Base-by-base conservation (phyloP, 2,329 filamentous ascomycete species). In the Stachybotrys elegans region DNA sequence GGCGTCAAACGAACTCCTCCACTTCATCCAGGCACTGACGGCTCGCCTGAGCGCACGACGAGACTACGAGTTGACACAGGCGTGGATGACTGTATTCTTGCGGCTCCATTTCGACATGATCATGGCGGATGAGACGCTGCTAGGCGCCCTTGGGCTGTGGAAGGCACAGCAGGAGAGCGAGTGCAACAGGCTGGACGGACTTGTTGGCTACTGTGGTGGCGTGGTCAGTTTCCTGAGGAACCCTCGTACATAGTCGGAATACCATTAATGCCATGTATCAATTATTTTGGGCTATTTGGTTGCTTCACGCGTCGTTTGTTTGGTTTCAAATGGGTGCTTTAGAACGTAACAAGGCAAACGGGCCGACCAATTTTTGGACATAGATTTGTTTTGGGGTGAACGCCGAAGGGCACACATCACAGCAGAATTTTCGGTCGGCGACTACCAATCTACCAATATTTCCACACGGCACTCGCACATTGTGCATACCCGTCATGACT, bases 21-120 rank as follows among this genome's bases (percentile, higher is more conserved):
- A 82, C 43, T 98, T 98, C 59, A 83, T 97, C 42, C 66, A 71
- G n/a, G 90, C 90, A 2, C 67, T 98, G 44, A 94, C 88, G 0
- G 74, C 71, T 43, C 76, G 86, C 12, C 70, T 97, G 42, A 67
- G 71, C 35, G 72, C 79, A 41, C 81, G 84, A 51, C 79, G 79
- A 39, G 93, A 97, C 63, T 98, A 95, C 64, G 93, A 98, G 67
- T 75, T 98, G 31, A 86, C 89, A 14, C 91, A 97, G 65, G 89
- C 90, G 1, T 98, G 93, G 92, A 97, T 98, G 90, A 84, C 86
- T 2, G 92, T 97, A 1, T 95, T 97, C 58, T 62, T 98, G 47
- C 79, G 84, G 39, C 70, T 95, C 32, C 92, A 97, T 64, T 78
- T 78, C 50, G 77, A 81, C 51, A 50, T 74, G 29, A 65, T 78